These are phyloP conservation scores for Cryoendolithus antarcticus DNA, from an alignment of 2,329 filamentous ascomycete genomes.

Conservation along the genomic window DNA sequence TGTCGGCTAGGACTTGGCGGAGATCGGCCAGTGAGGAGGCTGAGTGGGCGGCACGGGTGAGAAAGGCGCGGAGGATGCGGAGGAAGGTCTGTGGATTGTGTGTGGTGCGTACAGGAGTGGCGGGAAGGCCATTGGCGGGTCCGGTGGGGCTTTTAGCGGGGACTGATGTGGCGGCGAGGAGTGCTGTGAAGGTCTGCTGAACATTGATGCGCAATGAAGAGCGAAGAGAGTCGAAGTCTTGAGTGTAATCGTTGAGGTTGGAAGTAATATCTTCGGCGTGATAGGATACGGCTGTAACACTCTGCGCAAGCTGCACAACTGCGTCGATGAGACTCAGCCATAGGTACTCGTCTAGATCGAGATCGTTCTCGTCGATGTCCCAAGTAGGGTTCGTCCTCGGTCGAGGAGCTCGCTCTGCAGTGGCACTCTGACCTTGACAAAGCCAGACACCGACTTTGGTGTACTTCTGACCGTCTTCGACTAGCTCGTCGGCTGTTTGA, in stretches of 20 bases:
- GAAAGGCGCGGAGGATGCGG: conserved; percentile 76
- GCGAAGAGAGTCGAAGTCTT: conserved; percentile 51
- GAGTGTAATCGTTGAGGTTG: conserved; percentile 5
- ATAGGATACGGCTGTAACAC: neutral
- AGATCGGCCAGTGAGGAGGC: conserved; percentile 82
- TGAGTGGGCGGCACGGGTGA: conserved; percentile 65
- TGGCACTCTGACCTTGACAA: conserved; percentile 72
- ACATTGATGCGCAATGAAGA: conserved; percentile 63
- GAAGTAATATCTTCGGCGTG: conserved; percentile 5
- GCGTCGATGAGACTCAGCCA: conserved; percentile 56
- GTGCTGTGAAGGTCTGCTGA: conserved; percentile 79
- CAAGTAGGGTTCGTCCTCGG: conserved; percentile 24
- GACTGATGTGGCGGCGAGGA: conserved; percentile 61
- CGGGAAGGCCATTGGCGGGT: neutral
- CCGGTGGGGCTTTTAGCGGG: conserved; percentile 7
- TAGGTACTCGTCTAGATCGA: conserved; percentile 49
- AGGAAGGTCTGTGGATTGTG: conserved; percentile 61
- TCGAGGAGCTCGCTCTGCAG: conserved; percentile 20
- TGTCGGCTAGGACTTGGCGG: conserved; percentile 69
- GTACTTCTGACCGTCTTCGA: conserved; percentile 76
- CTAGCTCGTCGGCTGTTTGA: conserved; percentile 58
- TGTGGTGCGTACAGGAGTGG: conserved; percentile 15
- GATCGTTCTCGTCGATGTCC: conserved; percentile 43
- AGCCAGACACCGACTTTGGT: conserved; percentile 90
- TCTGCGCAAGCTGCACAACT: conserved; percentile 41